Base-by-base conservation (phyloP, 1,284 basidiomycete species). In the Tetrapyrgos nigripes region DNA sequence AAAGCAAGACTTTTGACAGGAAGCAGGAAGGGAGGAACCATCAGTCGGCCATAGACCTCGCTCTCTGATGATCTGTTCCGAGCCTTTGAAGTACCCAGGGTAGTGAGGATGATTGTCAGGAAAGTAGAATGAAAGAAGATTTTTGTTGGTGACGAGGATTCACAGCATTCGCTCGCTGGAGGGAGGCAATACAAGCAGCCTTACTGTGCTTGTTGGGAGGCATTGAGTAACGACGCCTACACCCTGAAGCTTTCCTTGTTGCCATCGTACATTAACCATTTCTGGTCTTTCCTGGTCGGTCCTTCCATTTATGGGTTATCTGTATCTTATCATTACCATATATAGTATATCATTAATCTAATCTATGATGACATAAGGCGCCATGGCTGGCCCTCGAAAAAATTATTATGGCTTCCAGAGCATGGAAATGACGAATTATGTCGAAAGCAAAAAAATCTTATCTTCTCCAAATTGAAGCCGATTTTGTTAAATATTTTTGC, bases 11-110 rank as follows among this genome's bases (percentile, higher is more conserved):
- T 55, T 59, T 27, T 53, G 28, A 43, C 62, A 68, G 33, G 63
- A 51, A 1, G 59, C 61, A 24, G 53, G 50, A 4, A 65, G 50
- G 1, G 17, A 19, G 43, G 24, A n/a, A n/a, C 63, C 55, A 9
- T 47, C 35, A 8, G 26, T 31, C 19, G 53, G 76, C 80, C 62
- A 84, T 74, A 73, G 62, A 2, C 72, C 70, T 3, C 65, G 59
- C 55, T 75, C 72, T 2, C 53, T 17, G 17, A 76, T 63, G 33
- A 76, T 72, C 1, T 45, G 4, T 44, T 70, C 67, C 70, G 75
- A 73, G 6, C 75, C 73, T 53, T 76, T 76, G 61, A 74, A 74
- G 64, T 66, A 67, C 4, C 70, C 68, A 9, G 65, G 68, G 57
- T 68, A 64, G 8, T 54, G 63, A 27, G 69, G 66, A 53, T 75